These are phyloP conservation scores for Sparassis latifolia DNA, from an alignment of 1,284 basidiomycete species.

Conservation along the genomic window DNA sequence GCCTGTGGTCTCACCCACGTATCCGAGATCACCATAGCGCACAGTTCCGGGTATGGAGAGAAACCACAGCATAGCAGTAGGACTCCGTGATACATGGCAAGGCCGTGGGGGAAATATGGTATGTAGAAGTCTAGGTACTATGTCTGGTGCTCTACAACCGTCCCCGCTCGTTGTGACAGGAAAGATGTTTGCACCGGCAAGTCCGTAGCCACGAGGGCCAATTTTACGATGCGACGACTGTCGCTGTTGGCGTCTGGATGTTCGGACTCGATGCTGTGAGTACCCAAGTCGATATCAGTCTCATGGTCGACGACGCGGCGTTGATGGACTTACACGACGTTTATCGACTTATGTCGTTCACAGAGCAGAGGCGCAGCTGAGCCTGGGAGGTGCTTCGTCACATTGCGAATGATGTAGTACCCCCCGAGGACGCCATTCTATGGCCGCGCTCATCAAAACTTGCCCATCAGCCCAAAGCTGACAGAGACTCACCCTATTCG, in stretches of 20 bases:
- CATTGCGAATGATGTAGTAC: slow-evolving; percentile 45
- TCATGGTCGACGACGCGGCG: neutral
- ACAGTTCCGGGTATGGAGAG: too few species aligned
- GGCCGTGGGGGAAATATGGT: too few species aligned
- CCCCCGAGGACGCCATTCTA: slow-evolving; percentile 47
- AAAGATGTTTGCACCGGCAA: neutral
- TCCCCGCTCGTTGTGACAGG: too few species aligned
- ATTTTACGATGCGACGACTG: neutral
- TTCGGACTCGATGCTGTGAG: neutral
- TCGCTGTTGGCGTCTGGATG: neutral
- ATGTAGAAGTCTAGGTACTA: too few species aligned
- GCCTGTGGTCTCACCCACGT: too few species aligned
- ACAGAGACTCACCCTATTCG: slow-evolving; percentile 34
- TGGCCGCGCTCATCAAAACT: neutral
- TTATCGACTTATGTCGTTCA: slow-evolving; percentile 46
- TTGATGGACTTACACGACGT: slow-evolving; percentile 38
- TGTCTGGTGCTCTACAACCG: too few species aligned
- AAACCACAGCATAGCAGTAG: too few species aligned
- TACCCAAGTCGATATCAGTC: neutral
- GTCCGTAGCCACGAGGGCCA: neutral
- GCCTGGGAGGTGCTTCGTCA: slow-evolving; percentile 34
- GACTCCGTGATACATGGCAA: too few species aligned
- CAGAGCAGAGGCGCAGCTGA: slow-evolving; percentile 30
- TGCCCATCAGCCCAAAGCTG: neutral
- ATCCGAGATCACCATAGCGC: too few species aligned